Evolutionary conservation across 2,329 filamentous ascomycete genomes (phyloP).

Genomic region (Penicillium sp.): DNA sequence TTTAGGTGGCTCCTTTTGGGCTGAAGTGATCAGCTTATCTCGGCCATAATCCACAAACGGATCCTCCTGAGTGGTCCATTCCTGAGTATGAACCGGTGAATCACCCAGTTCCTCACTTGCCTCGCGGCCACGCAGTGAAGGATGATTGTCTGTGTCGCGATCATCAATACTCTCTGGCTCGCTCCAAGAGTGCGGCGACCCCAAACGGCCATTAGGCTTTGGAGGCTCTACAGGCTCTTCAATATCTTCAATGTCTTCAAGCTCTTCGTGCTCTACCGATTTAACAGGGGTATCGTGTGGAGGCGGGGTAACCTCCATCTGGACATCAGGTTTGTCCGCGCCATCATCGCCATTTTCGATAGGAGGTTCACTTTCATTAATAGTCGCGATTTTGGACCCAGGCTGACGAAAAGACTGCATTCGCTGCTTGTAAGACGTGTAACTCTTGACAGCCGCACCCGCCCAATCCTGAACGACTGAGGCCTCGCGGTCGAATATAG

Average conservation of each 20-base stretch:
- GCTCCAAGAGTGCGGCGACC: not conserved
- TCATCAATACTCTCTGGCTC: not conserved
- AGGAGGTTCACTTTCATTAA: conserved; percentile 16
- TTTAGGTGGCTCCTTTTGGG: not conserved
- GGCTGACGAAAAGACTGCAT: not conserved
- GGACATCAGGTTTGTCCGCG: not conserved
- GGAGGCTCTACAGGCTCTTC: conserved; percentile 19
- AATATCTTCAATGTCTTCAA: no score
- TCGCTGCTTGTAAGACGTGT: not conserved
- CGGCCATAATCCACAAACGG: not conserved
- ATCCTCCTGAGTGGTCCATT: not conserved
- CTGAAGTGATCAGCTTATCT: not conserved
- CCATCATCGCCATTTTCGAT: not conserved
- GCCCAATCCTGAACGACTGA: conserved; percentile 37
- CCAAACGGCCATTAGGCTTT: conserved; percentile 10
- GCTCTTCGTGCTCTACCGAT: conserved; percentile 24
- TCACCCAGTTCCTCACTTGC: conserved; percentile 27
- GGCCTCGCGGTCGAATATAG: conserved; percentile 24
- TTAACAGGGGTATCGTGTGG: conserved; percentile 21
- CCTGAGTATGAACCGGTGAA: conserved; percentile 14
- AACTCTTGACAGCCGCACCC: conserved; percentile 21
- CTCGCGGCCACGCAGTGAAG: conserved; percentile 16
- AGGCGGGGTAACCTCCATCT: not conserved
- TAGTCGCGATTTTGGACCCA: conserved; percentile 17
- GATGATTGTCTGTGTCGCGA: not conserved